Evolutionary conservation across 2,329 filamentous ascomycete species (phyloP), one percentile per base, ranked within the genome.

Genomic region (Colletotrichum sp.): DNA sequence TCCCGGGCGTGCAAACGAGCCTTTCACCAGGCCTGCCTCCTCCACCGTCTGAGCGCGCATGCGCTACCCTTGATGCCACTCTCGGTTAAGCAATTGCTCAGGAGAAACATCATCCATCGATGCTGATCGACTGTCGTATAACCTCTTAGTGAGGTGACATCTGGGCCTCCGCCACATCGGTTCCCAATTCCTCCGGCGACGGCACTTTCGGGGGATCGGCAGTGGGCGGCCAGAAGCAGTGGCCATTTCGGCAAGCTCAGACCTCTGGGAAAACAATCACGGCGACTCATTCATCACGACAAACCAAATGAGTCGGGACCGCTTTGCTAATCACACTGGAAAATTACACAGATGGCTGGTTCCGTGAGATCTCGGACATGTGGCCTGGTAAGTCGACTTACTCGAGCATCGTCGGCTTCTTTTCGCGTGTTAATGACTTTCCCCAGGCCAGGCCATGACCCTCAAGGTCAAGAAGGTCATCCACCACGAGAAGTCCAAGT

Each of bases 401-500:
- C 32, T 36, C 64, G 36, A 49, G 21, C 70, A 63, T 72, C 39
- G 30, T 57, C 21, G 57, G 32, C 18, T 24, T 13, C 28, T 8
- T 26, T 12, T 7, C 36, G n/a, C 24, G 26, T 76, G 44, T 36
- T 76, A 18, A 73, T 34, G 44, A 69, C n/a, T 5, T 34, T 4
- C 44, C 44, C n/a, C 70, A 90, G 95, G 97, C 86, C 97, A 99
- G 90, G 97, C 97, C 86, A 99, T 99, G 96, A 98, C 95, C 81
- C 94, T 98, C 85, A 96, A 95, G 88, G 97, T 99, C 88, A 96
- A 99, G 87, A 95, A 98, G 90, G 93, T 99, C 84, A 91, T 99
- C 78, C 96, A 98, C 92, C 96, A 99, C 90, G 97, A 99, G 90
- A 99, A 98, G 93, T 97, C 95, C 91, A 90, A 98, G 90, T 99